Evolutionary conservation across 331 rosid genomes (phyloP).

Genomic region (Spiraea crenata): DNA sequence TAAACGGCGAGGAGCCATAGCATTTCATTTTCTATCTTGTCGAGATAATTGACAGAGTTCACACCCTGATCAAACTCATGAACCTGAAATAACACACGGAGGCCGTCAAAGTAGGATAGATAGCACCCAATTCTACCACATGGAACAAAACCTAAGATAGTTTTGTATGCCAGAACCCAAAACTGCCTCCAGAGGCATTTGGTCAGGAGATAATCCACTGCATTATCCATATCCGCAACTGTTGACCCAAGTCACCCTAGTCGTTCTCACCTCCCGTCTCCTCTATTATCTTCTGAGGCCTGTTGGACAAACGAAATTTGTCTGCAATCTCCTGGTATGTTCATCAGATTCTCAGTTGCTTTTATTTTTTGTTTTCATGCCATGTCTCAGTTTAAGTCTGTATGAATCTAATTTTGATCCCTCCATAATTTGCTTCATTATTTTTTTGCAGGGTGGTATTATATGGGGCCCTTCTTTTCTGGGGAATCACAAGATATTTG

Average conservation of each 20-base stretch:
- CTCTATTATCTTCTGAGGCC: slow-evolving; percentile 36
- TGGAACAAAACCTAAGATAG: too few relatives aligned
- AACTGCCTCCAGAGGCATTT: too few relatives aligned
- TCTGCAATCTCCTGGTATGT: slow-evolving; percentile 38
- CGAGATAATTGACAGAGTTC: too few relatives aligned
- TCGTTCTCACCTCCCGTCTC: neutral
- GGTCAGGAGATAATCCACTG: slow-evolving; percentile 24
- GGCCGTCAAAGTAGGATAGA: too few relatives aligned
- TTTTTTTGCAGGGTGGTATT: slow-evolving; percentile 38
- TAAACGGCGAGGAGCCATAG: too few relatives aligned
- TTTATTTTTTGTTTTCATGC: too few relatives aligned
- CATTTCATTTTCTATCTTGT: too few relatives aligned
- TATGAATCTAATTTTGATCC: neutral
- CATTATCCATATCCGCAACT: slow-evolving; percentile 21
- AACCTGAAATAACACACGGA: too few relatives aligned
- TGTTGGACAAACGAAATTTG: slow-evolving; percentile 33
- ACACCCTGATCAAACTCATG: too few relatives aligned
- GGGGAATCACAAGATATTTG: slow-evolving; percentile 8
- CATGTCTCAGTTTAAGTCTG: too few relatives aligned
- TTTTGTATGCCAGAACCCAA: too few relatives aligned
- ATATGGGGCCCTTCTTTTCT: slow-evolving; percentile 44
- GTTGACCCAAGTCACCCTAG: slow-evolving; percentile 19
- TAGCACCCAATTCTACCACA: too few relatives aligned
- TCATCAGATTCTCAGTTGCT: neutral
- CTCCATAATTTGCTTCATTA: neutral